Base-by-base conservation (phyloP, 495 filamentous ascomycete genomes). In the Hypoxylon perforatum region DNA sequence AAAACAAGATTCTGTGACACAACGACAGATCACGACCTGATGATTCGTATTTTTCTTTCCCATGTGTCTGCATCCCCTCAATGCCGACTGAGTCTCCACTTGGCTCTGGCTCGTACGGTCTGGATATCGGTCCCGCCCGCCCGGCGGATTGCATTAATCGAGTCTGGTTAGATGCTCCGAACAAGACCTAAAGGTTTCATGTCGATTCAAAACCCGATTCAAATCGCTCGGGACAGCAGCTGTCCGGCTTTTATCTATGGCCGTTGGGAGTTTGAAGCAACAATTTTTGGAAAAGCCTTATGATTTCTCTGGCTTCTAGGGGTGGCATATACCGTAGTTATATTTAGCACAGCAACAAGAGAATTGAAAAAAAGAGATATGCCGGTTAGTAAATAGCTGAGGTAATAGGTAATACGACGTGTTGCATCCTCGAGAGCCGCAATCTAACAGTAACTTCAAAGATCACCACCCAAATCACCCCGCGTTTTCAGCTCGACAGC, bases 151-250 rank as follows among this genome's bases (percentile, higher is more conserved):
- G 36, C 56, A 56, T 60, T 38, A 19, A 60, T 48, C 39, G 42
- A 19, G 17, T 50, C 41, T 44, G 36, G 49, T 21, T 38, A 63
- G 59, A 19, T 19, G 18, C 33, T 18, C 22, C 51, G 42, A 55
- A 14, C 5, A 47, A 23, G 21, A 65, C n/a, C 28, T 47, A 23
- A 38, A 38, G 36, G 56, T 55, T 60, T 52, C 41, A 60, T 56
- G 38, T 15, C 33, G 41, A 49, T 49, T 22, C 35, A 23, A 65
- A 17, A 48, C 49, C 17, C 33, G 41, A 49, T 49, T 22, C 35
- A 23, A 65, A 17, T 54, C 49, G n/a, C 17, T 59, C 55, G 49
- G 35, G 7, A 35, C 48, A n/a, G 35, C 15, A 23, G 22, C n/a
- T 39, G 55, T 6, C 62, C 48, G 62, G 22, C 33, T 53, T 10